phyloP scores from a whole-genome alignment of 441 rosid species.

The Corymbia citriodora region DNA sequence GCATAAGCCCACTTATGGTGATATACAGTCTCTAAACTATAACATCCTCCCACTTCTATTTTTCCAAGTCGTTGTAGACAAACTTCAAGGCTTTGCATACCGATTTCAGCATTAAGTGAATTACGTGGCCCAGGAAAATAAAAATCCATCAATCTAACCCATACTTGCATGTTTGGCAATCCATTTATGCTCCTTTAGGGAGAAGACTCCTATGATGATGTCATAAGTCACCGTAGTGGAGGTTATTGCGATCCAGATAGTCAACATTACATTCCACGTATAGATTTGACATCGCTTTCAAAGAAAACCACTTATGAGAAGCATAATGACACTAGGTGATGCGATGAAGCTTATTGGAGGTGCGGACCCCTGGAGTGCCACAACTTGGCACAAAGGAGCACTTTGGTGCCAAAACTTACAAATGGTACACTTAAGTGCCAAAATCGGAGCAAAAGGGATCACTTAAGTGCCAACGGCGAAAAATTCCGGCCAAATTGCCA shows the following conservation, averaged over 20 bases:
- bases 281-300: neutral
- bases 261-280: neutral
- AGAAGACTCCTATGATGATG: neutral
- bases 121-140: neutral
- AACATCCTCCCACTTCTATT: too few relatives aligned
- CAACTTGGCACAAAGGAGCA: too few relatives aligned
- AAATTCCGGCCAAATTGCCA: too few relatives aligned
- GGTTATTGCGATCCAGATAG: neutral
- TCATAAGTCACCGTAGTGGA: neutral
- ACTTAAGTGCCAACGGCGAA: too few relatives aligned
- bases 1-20: neutral
- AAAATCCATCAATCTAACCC: neutral
- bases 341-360: neutral
- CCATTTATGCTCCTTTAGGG: neutral
- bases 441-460: too few relatives aligned
- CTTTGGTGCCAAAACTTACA: too few relatives aligned
- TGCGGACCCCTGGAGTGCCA: too few relatives aligned
- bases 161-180: neutral
- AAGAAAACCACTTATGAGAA: neutral
- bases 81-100: too few relatives aligned
- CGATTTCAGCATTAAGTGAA: neutral
- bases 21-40: neutral
- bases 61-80: neutral
- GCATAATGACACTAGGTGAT: neutral
- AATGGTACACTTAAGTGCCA: too few relatives aligned